phyloP scores from a whole-genome alignment of 805 yeast genomes.

The Hanseniaspora clermontiae region DNA sequence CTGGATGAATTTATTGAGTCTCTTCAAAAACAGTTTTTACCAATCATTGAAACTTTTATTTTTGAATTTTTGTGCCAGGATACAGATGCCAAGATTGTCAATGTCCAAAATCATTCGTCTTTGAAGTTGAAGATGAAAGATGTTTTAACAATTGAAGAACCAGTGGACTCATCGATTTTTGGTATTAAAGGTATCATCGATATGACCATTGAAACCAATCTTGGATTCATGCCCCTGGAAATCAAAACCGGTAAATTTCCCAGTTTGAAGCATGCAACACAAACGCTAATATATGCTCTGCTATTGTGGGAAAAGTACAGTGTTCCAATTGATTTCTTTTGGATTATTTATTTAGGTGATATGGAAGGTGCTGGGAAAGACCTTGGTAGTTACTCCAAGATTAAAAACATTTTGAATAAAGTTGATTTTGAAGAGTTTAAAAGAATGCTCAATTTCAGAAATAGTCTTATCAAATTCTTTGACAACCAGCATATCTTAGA shows the following conservation, averaged over 20 bases:
- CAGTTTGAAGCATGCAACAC: constrained; percentile 65
- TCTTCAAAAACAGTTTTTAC: constrained; percentile 35
- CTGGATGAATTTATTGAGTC: constrained; percentile 33
- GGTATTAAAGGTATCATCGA: constrained; percentile 87
- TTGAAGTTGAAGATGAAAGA: constrained; percentile 43
- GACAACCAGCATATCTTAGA: constrained; percentile 22
- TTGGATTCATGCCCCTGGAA: constrained; percentile 69
- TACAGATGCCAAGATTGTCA: constrained; percentile 18
- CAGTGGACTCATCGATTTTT: constrained; percentile 78
- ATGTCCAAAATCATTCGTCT: constrained; percentile 17
- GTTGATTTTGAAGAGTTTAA: constrained; percentile 42
- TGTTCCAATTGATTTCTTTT: constrained; percentile 47
- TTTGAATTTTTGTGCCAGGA: constrained; percentile 32
- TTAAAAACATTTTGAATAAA: not conserved
- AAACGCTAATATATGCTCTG: constrained; percentile 68
- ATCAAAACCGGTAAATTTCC: constrained; percentile 70
- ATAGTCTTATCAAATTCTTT: constrained; percentile 48
- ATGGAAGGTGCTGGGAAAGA: constrained; percentile 44
- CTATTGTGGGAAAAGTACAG: constrained; percentile 70
- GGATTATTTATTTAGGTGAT: constrained; percentile 62
- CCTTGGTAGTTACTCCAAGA: constrained; percentile 20
- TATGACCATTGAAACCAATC: constrained; percentile 60
- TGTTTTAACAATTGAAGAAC: constrained; percentile 76
- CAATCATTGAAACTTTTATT: constrained; percentile 44
- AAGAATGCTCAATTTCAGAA: constrained; percentile 59